Percentiles rank a stretch among this genome's conserved stretches.
These are phyloP conservation scores for Scheffersomyces coipomensis DNA, from an alignment of 805 yeast genomes.

Conservation along the genomic window DNA sequence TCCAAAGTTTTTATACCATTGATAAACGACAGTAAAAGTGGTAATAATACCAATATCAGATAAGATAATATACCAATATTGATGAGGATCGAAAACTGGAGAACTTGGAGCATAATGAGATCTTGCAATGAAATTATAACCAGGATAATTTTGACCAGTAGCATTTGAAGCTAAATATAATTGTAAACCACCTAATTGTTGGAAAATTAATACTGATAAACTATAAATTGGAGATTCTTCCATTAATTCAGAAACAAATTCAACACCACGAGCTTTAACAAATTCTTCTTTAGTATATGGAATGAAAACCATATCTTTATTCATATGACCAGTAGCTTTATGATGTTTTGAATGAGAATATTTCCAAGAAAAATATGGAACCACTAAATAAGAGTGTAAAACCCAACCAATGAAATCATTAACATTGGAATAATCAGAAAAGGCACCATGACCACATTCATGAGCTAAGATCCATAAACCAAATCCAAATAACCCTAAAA, in stretches of 20 bases:
- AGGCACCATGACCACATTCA: slow-evolving; percentile 66
- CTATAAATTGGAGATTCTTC: slow-evolving; percentile 57
- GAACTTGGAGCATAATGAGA: slow-evolving; percentile 57
- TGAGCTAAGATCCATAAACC: slow-evolving; percentile 74
- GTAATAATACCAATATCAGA: slow-evolving; percentile 55
- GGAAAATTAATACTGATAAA: slow-evolving; percentile 42
- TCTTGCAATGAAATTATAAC: slow-evolving; percentile 38
- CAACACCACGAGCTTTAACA: slow-evolving; percentile 27
- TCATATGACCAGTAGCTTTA: slow-evolving; percentile 60
- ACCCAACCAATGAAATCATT: slow-evolving; percentile 63
- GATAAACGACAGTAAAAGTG: slow-evolving; percentile 45
- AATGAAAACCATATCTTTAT: slow-evolving; percentile 59
- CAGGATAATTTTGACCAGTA: slow-evolving; percentile 50
- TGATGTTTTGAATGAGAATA: slow-evolving; percentile 61
- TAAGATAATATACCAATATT: slow-evolving; percentile 53
- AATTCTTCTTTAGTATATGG: slow-evolving; percentile 53
- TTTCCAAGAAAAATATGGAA: slow-evolving; percentile 65
- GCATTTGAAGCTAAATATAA: slow-evolving; percentile 51
- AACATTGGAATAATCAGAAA: slow-evolving; percentile 50
- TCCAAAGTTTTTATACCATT: slow-evolving; percentile 51
- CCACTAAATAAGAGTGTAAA: slow-evolving; percentile 54
- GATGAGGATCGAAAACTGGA: slow-evolving; percentile 53
- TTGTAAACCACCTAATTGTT: slow-evolving; percentile 58
- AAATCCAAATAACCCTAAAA: slow-evolving; percentile 61
- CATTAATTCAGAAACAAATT: slow-evolving; percentile 42